These are phyloP conservation scores for Yamadazyma takamatsuzukensis DNA, from an alignment of 805 yeast genomes.

Conservation along the genomic window DNA sequence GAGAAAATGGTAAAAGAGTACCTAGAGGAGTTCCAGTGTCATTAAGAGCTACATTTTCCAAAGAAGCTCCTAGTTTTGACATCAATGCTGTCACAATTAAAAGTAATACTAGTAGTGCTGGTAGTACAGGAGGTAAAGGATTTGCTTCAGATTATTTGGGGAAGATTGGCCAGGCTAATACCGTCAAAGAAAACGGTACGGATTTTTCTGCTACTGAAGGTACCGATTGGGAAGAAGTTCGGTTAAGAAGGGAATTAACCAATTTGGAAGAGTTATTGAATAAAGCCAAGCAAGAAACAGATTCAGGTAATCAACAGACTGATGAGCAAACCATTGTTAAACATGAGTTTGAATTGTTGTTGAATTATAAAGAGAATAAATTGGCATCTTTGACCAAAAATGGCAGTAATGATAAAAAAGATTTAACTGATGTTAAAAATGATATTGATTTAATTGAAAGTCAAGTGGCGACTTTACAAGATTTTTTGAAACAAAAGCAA, in stretches of 20 bases:
- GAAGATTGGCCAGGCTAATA: slow-evolving; percentile 51
- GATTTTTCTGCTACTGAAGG: slow-evolving; percentile 70
- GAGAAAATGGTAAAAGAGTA: slow-evolving; percentile 77
- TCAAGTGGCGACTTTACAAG: slow-evolving; percentile 72
- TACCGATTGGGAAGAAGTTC: slow-evolving; percentile 92
- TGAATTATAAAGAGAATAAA: slow-evolving; percentile 70
- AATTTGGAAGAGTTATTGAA: slow-evolving; percentile 67
- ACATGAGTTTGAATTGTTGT: slow-evolving; percentile 76
- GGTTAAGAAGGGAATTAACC: slow-evolving; percentile 72
- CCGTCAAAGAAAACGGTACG: slow-evolving; percentile 47
- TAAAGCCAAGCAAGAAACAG: slow-evolving; percentile 37
- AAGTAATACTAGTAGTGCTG: slow-evolving; percentile 14
- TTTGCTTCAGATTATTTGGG: slow-evolving; percentile 56
- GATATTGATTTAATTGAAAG: slow-evolving; percentile 70
- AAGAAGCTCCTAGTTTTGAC: slow-evolving; percentile 75
- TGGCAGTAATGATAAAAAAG: slow-evolving; percentile 17
- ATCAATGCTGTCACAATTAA: slow-evolving; percentile 34
- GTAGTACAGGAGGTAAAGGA: slow-evolving; percentile 17
- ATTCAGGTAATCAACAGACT: slow-evolving; percentile 17
- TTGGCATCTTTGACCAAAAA: slow-evolving; percentile 22
- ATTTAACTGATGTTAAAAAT: slow-evolving; percentile 50
- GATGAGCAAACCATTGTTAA: slow-evolving; percentile 29
- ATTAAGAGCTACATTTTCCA: slow-evolving; percentile 84
- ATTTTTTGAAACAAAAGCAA: slow-evolving; percentile 59
- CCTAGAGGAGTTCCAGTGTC: slow-evolving; percentile 96